Conservation (phyloP, 2,329 filamentous ascomycete species). For the Rugonectria rugulosa region DNA sequence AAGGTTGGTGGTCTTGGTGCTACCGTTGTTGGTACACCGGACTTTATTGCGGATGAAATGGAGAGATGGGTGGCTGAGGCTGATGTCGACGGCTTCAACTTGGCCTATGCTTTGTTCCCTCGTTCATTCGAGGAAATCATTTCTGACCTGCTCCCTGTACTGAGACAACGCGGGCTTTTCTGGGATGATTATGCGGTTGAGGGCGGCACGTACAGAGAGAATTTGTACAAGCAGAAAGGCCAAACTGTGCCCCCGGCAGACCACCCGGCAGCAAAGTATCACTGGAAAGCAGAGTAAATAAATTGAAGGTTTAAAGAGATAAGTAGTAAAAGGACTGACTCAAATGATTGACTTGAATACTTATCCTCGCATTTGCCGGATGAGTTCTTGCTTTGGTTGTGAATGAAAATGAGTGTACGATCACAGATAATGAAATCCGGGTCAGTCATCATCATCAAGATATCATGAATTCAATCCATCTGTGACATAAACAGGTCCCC, state of each 20-base stretch:
- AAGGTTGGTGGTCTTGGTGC: conserved; percentile 43
- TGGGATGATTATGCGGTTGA: conserved; percentile 57
- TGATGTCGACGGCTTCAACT: conserved; percentile 66
- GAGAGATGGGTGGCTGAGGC: conserved; percentile 55
- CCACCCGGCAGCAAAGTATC: conserved; percentile 49
- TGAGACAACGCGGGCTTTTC: conserved; percentile 64
- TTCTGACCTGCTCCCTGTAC: conserved; percentile 68
- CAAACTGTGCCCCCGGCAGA: conserved; percentile 45
- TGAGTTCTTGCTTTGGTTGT: too few species aligned
- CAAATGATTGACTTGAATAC: too few species aligned
- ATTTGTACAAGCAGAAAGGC: conserved; percentile 48
- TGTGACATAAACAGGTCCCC: too few species aligned
- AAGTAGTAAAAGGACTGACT: not conserved
- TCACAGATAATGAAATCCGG: too few species aligned
- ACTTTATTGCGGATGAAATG: conserved; percentile 43
- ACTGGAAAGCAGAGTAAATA: conserved; percentile 47
- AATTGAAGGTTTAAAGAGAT: not conserved
- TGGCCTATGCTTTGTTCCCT: conserved; percentile 52
- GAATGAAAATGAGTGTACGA: too few species aligned
- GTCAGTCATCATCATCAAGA: too few species aligned
- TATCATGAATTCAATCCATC: too few species aligned
- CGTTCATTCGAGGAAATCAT: conserved; percentile 73
- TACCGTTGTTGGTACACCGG: conserved; percentile 41
- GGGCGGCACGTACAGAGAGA: conserved; percentile 53
- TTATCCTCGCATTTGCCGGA: too few species aligned